Base-by-base conservation (phyloP, 345 rosid species). In the Raphanus raphanistrum region DNA sequence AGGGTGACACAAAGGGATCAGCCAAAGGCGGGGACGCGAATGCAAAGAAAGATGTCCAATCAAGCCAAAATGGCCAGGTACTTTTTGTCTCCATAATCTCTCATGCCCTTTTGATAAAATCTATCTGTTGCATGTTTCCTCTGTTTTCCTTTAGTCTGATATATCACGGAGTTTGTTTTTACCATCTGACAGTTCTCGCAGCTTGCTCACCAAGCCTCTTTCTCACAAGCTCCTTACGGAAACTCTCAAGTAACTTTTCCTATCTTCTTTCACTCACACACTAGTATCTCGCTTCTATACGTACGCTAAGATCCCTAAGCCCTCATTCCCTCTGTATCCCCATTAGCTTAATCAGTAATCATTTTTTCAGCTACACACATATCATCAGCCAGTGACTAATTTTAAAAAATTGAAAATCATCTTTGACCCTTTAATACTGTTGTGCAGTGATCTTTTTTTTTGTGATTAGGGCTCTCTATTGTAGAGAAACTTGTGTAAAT, bases 1-100 rank as follows among this genome's bases (percentile, higher is more conserved):
- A 92, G 98, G 97, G 96, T 82, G 99, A 94, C 78, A 81, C 92
- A 25, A 90, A 92, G 87, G 94, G 94, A 11, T 84, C 88, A 10
- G 83, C 81, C 36, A 92, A 90, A 77, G 86, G 88, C 45, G 96
- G 92, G 65, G 98, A 94, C 27, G 35, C 86, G 31, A 88, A 87
- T 70, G 75, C 86, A 55, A 88, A 82, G 84, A 87, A 82, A 74
- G 91, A 88, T 61, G 86, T 60, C 28, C 91, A 83, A 66, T 82
- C 79, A 17, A 84, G 75, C 84, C 84, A 84, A 70, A 86, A 83
- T 72, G 71, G 79, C 32, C 98, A 89, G 92, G 97, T 88, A 71
- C 5, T 10, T 38, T 10, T 61, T 45, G 25, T 62, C 75, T 31
- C 48, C 17, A 35, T n/a, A 63, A 29, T 41, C 36, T 54, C 60